Conservation (phyloP, 2,329 filamentous ascomycete species). For the Fusarium nurragi region DNA sequence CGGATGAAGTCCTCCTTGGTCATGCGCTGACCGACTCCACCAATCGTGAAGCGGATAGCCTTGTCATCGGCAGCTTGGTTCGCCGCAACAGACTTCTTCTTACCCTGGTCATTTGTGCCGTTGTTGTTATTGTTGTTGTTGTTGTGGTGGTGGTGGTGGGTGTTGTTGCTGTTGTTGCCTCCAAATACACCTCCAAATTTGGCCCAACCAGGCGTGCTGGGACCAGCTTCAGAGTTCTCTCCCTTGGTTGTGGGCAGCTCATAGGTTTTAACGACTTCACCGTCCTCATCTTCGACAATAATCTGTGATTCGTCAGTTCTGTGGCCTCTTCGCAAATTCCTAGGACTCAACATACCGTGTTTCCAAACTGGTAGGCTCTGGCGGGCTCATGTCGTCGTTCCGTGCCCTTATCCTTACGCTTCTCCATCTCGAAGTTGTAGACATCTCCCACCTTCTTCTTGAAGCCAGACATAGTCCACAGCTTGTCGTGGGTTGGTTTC, state of each 20-base stretch:
- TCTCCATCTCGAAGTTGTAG: slow-evolving; percentile 68
- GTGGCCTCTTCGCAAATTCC: neutral
- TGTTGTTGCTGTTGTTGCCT: slow-evolving; percentile 4
- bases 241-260: slow-evolving; percentile 70
- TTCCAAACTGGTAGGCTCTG: slow-evolving; percentile 86
- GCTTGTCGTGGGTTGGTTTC: slow-evolving; percentile 33
- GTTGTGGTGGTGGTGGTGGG: neutral
- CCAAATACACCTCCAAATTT: slow-evolving; percentile 50
- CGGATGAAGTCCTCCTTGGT: slow-evolving; percentile 82
- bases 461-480: slow-evolving; percentile 53
- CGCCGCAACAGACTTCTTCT: slow-evolving; percentile 53
- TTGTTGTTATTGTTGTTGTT: neutral
- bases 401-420: slow-evolving; percentile 70
- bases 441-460: slow-evolving; percentile 62
- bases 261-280: slow-evolving; percentile 86
- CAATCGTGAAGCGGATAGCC: slow-evolving; percentile 79
- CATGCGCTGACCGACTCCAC: slow-evolving; percentile 76
- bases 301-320: slow-evolving; percentile 63
- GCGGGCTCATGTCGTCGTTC: slow-evolving; percentile 75
- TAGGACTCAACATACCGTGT: slow-evolving; percentile 64
- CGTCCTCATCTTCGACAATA: slow-evolving; percentile 87
- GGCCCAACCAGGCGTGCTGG: slow-evolving; percentile 62
- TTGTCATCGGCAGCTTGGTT: slow-evolving; percentile 72
- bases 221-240: slow-evolving; percentile 47
- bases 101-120: slow-evolving; percentile 50